Conservation (phyloP, 75 land plant species). For the Selaginella tamariscina region DNA sequence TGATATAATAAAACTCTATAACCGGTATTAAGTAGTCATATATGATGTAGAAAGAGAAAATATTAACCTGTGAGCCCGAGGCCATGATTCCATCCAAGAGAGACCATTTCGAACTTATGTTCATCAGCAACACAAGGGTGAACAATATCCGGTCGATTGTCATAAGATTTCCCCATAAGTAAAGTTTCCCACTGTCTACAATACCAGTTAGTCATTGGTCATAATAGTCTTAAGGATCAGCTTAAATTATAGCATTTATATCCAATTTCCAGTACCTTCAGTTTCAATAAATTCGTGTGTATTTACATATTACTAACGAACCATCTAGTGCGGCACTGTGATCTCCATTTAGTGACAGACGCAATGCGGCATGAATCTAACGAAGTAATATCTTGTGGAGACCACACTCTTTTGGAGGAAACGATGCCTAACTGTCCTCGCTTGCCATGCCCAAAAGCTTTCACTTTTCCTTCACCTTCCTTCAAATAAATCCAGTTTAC, state of each 20-base stretch:
- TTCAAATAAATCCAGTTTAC: too few relatives aligned
- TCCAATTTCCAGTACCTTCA: too few relatives aligned
- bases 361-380: constrained; percentile 28
- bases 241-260: too few relatives aligned
- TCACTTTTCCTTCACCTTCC: constrained; percentile 23
- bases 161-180: constrained; percentile 84
- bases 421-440: constrained; percentile 75
- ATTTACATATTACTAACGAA: too few relatives aligned
- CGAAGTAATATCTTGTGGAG: constrained; percentile 34
- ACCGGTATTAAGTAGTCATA: too few relatives aligned
- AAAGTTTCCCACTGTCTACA: constrained; percentile 52
- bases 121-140: constrained; percentile 26
- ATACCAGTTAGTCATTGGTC: too few relatives aligned
- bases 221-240: too few relatives aligned
- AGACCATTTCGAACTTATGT: constrained; percentile 38
- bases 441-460: constrained; percentile 72
- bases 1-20: too few relatives aligned
- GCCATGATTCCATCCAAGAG: constrained; percentile 93
- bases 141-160: constrained; percentile 27
- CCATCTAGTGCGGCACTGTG: constrained; percentile 87
- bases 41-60: too few relatives aligned
- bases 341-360: constrained; percentile 69
- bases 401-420: constrained; percentile 15
- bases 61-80: constrained; percentile 60
- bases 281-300: too few relatives aligned